These are phyloP conservation scores for Dimocarpus longan DNA, from an alignment of 345 rosid species.

Conservation along the genomic window DNA sequence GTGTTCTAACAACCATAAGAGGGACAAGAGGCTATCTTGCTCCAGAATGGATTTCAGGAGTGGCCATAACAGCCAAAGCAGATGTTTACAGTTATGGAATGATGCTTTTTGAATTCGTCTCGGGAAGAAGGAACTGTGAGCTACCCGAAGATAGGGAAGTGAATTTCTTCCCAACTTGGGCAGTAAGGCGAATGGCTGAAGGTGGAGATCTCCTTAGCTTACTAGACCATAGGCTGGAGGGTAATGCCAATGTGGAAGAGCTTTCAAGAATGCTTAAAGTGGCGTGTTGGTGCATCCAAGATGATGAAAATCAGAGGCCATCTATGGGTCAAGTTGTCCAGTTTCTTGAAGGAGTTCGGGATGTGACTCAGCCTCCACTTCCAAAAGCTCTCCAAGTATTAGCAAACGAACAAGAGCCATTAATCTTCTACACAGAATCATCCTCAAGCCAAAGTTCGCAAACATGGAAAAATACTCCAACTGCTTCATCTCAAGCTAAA, in stretches of 20 bases:
- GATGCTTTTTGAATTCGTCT: conserved; percentile 79
- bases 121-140: conserved; percentile 76
- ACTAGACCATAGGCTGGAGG: conserved; percentile 50
- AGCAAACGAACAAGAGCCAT: conserved; percentile 35
- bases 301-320: conserved; percentile 47
- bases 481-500: conserved; percentile 35
- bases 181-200: conserved; percentile 43
- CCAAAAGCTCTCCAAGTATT: conserved; percentile 64
- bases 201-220: conserved; percentile 52
- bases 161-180: conserved; percentile 66
- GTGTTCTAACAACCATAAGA: conserved; percentile 81
- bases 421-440: conserved; percentile 56
- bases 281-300: conserved; percentile 68
- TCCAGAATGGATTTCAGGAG: conserved; percentile 68
- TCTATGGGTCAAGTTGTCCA: conserved; percentile 86
- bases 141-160: conserved; percentile 46
- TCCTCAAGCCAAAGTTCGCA: conserved; percentile 47
- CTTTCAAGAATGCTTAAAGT: conserved; percentile 57
- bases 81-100: conserved; percentile 92
- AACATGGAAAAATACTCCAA: conserved; percentile 32
- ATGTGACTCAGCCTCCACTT: conserved; percentile 55
- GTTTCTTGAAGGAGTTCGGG: conserved; percentile 72
- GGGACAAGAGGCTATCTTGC: conserved; percentile 67
- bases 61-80: conserved; percentile 75
- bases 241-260: conserved; percentile 55